Base-by-base conservation (phyloP, 805 yeast species). In the Wickerhamomyces subpelliculosus region DNA sequence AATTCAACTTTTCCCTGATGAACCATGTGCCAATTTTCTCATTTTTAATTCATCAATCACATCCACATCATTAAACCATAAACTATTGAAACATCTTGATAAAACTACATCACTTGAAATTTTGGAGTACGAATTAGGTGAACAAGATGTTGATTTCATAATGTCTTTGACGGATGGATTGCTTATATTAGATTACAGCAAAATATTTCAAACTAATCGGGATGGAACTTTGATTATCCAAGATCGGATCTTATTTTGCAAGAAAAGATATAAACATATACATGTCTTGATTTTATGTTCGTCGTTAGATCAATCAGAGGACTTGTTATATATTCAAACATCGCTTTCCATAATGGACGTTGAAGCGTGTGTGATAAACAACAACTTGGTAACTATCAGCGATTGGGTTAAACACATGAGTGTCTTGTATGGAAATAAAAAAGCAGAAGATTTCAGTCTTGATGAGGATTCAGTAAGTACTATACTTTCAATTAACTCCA, bases 71-170 rank as follows among this genome's bases (percentile, higher is more conserved):
- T 18, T 6, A 9, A 29, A 29, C 11, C 3, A 4, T 5, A 19
- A 14, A 12, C 4, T 38, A 7, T 27, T 40, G 27, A 40, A 31
- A 19, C 2, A 17, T 16, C 13, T 34, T 8, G 28, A 40, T 31
- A 24, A 17, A 18, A 3, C 8, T 8, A 18, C 18, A 23, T 5
- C 11, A 5, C 24, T 51, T 2, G 28, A 37, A 4, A 34, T 48
- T 3, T 17, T 41, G 27, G 55, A 51, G 25, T 35, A 39, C 14
- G 54, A 49, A 1, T 17, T 50, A 23, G 39, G 28, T 3, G 38
- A 34, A 4, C 17, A 19, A 7, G 47, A 45, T 21, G 48, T 43
- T 17, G 54, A 49, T 26, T 40, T 49, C 13, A 21, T 50, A 10
- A 25, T 49, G 8, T 38, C 47, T 1, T 12, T 48, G 4, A 31